These are phyloP conservation scores for Yamadazyma diospyri DNA, from an alignment of 1,139 yeast genomes.

Conservation along the genomic window DNA sequence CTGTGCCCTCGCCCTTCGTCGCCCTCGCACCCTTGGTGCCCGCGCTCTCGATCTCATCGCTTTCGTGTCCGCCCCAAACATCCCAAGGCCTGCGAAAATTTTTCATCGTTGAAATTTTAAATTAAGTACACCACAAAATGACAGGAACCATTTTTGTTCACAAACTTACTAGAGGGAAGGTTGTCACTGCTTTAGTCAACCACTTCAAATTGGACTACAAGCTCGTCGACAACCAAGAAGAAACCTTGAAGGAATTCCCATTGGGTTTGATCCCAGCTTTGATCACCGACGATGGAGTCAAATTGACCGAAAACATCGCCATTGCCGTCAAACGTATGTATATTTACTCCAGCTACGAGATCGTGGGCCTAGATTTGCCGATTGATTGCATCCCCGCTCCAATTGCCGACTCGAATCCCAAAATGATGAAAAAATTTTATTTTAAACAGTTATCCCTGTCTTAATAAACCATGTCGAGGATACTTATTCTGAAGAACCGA, in stretches of 20 bases:
- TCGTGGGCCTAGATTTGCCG: too few species aligned
- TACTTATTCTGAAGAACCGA: conserved; percentile 38
- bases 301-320: conserved; percentile 77
- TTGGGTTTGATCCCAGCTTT: conserved; percentile 74
- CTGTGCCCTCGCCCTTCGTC: too few species aligned
- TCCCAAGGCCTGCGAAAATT: too few species aligned
- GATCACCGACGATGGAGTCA: conserved; percentile 74
- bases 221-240: conserved; percentile 46
- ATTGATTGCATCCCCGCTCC: too few species aligned
- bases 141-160: conserved; percentile 65
- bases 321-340: conserved; percentile 47
- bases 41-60: too few species aligned
- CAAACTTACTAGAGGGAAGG: conserved; percentile 43
- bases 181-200: conserved; percentile 54
- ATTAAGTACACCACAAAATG: too few species aligned
- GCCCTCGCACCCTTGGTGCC: too few species aligned
- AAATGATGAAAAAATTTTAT: conserved; percentile 53
- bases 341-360: conserved; percentile 3
- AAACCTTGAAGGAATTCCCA: conserved; percentile 60
- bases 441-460: conserved; percentile 90
- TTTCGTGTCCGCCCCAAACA: too few species aligned
- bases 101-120: too few species aligned
- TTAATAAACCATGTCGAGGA: conserved; percentile 77
- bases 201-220: conserved; percentile 69
- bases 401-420: too few species aligned